Base-by-base conservation (phyloP, 257 asterid species). In the Penstemon barbatus region DNA sequence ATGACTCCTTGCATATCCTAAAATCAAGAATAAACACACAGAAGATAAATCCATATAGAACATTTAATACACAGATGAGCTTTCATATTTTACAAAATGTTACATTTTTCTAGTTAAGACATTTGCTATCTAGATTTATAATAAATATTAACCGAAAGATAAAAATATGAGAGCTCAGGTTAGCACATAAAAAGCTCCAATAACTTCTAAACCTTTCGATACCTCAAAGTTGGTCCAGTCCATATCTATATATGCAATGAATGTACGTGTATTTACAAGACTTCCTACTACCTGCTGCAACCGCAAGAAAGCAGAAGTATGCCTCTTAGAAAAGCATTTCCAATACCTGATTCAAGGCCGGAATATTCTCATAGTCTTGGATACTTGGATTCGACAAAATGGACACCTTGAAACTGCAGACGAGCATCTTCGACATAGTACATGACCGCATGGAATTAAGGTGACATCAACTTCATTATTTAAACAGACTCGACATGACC, bases 341-440 rank as follows among this genome's bases (percentile, higher is more conserved):
- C 33, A 15, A 33, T 19, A 70, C 64, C 69, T 37, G 59, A 51
- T 33, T 92, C 83, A 92, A 43, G 98, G 97, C 58, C 97, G 87
- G 79, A 84, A 92, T 71, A 92, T 85, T 81, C 85, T 82, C 79
- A 87, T 78, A 8, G 89, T 74, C 66, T 85, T 83, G 1, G 95
- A 83, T 68, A 89, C 98, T 80, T 89, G 97, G 61, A 80, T 64
- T 12, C 98, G 86, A 72, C 98, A 92, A 82, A 89, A 92, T n/a
- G 97, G 98, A 73, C 98, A 92, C 82, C 91, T 81, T 5, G 97
- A 86, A 78, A 89, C 98, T 43, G 95, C 98, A 64, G 96, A 82
- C 15, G 97, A 86, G 83, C 98, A 92, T 76, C 93, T 80, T 48
- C 88, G 85, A 55, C 98, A 92, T 68, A 92, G 73, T 25, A 92